phyloP scores from a whole-genome alignment of 441 rosid genomes.

The Melastoma candidum region DNA sequence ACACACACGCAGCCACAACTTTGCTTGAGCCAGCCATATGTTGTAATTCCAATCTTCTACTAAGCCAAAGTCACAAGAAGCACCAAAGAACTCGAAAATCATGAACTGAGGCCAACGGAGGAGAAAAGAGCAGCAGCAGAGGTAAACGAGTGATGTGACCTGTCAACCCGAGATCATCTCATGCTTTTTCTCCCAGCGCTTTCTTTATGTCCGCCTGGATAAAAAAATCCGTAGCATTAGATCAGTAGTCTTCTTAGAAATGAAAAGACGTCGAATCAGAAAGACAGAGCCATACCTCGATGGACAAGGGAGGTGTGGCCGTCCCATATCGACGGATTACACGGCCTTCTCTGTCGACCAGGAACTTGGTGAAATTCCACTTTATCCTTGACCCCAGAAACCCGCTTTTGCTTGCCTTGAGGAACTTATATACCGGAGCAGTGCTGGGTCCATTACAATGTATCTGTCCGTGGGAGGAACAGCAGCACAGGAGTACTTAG shows the following conservation, averaged over 20 bases:
- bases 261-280: no score
- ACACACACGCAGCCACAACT: no score
- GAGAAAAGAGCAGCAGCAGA: no score
- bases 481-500: no score
- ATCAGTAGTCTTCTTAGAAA: no score
- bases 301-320: slow-evolving; percentile 33
- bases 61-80: no score
- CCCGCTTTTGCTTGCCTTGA: slow-evolving; percentile 39
- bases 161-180: slow-evolving; percentile 6
- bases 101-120: no score
- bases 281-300: slow-evolving; percentile 29
- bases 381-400: slow-evolving; percentile 47
- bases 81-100: no score
- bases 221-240: no score
- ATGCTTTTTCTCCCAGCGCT: slow-evolving; percentile 36
- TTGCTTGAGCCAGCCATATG: no score
- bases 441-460: slow-evolving; percentile 44
- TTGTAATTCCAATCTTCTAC: no score
- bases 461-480: slow-evolving; percentile 18
- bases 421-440: slow-evolving; percentile 49
- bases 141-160: no score
- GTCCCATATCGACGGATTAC: slow-evolving; percentile 42
- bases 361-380: slow-evolving; percentile 67
- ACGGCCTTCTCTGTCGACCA: slow-evolving; percentile 43
- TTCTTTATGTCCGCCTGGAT: slow-evolving; percentile 59